Evolutionary conservation across 2,329 filamentous ascomycete species (phyloP).

Genomic region (Trichoderma sp.): DNA sequence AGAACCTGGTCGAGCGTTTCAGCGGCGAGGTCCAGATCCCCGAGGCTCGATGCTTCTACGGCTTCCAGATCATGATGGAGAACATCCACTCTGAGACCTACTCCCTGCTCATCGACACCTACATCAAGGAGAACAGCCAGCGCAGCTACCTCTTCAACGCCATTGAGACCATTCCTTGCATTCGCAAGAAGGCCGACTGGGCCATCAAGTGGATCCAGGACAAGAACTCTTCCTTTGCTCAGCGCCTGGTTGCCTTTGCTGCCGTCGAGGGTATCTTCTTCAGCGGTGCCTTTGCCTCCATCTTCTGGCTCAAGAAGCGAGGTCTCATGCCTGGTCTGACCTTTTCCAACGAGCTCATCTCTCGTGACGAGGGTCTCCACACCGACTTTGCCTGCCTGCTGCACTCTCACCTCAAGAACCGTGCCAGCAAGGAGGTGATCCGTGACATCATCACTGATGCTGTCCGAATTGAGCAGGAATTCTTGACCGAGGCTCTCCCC

Average conservation of each 20-base stretch:
- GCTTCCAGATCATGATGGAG: constrained; percentile 99
- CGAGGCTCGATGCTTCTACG: constrained; percentile 99
- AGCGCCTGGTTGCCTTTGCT: constrained; percentile 93
- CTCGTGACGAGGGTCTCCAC: constrained; percentile 98
- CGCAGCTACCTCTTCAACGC: constrained; percentile 95
- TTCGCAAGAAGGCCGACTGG: constrained; percentile 99
- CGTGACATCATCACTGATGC: constrained; percentile 91
- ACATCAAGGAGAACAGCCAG: constrained; percentile 97
- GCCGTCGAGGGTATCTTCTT: constrained; percentile 99
- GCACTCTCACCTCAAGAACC: constrained; percentile 95
- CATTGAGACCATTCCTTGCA: constrained; percentile 98
- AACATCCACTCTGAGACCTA: constrained; percentile 99
- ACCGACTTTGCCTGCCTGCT: constrained; percentile 98
- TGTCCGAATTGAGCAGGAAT: constrained; percentile 94
- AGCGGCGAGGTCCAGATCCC: constrained; percentile 95
- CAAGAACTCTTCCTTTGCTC: constrained; percentile 89
- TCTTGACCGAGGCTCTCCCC: constrained; percentile 92
- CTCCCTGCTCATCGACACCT: constrained; percentile 97
- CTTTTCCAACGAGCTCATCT: constrained; percentile 99
- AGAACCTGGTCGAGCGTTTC: constrained; percentile 98
- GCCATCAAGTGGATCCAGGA: constrained; percentile 93
- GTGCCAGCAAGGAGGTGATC: constrained; percentile 79
- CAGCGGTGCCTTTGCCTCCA: constrained; percentile 95
- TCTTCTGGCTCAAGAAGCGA: constrained; percentile 99
- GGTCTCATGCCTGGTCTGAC: constrained; percentile 97